Conservation (phyloP, 1,284 basidiomycete genomes). For the Puccinia triticina region DNA sequence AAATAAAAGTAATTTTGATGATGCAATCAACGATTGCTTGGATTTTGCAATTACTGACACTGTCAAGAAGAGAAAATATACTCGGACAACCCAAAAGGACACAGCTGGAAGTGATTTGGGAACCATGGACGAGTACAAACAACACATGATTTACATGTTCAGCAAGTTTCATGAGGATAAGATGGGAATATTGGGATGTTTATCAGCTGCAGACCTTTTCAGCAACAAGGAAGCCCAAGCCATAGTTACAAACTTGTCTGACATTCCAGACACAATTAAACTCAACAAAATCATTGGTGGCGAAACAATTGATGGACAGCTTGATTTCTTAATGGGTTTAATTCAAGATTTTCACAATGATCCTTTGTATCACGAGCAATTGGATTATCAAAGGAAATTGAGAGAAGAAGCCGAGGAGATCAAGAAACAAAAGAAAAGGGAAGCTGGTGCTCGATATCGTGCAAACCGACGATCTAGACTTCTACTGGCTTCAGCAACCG, state of each 20-base stretch:
- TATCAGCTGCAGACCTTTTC: not conserved
- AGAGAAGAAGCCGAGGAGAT: not conserved
- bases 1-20: not conserved
- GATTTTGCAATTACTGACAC: not conserved
- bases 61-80: not conserved
- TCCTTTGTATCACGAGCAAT: not conserved
- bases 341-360: not conserved
- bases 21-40: not conserved
- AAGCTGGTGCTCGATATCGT: not conserved
- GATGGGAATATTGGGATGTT: not conserved
- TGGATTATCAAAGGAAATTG: not conserved
- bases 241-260: not conserved
- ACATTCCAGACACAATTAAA: not conserved
- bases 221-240: not conserved
- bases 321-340: not conserved
- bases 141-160: not conserved
- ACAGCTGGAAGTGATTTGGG: not conserved
- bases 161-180: not conserved
- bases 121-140: not conserved
- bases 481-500: not conserved
- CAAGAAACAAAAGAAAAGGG: not conserved
- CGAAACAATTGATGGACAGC: not conserved
- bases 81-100: not conserved
- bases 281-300: not conserved
- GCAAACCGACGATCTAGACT: not conserved